A percentile compares a stretch with the other conserved stretches of the same genome.
Evolutionary conservation across 1,284 basidiomycete genomes (phyloP).

Genomic region (Ustilago sp.): DNA sequence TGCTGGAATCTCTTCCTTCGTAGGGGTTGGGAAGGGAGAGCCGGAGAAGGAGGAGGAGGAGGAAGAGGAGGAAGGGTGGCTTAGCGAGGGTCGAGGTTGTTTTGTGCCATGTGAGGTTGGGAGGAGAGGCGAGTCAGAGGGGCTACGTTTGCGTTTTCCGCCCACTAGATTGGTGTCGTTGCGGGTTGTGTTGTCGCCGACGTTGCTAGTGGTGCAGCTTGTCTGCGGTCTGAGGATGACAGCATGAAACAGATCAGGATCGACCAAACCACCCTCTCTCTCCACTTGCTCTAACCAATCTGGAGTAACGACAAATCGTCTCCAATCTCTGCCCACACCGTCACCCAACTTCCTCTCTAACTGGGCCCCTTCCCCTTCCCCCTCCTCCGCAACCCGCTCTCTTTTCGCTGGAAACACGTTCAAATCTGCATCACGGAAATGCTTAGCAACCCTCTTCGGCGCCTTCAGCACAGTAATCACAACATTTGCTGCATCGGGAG

Average conservation of each 20-base stretch:
- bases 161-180: not conserved
- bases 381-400: not conserved
- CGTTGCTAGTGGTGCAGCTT: not conserved
- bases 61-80: slow-evolving; percentile 1
- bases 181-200: not conserved
- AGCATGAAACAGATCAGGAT: slow-evolving; percentile 43
- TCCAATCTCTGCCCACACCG: slow-evolving; percentile 30
- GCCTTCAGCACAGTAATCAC: slow-evolving; percentile 40
- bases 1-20: not conserved
- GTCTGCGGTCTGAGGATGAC: slow-evolving; percentile 12
- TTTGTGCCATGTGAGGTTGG: not conserved
- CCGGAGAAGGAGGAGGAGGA: not conserved
- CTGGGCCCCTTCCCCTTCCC: slow-evolving; percentile 4
- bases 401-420: slow-evolving; percentile 10
- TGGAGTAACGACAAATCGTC: slow-evolving; percentile 38
- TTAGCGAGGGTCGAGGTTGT: not conserved
- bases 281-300: slow-evolving; percentile 36
- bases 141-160: slow-evolving; percentile 22
- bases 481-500: slow-evolving; percentile 28
- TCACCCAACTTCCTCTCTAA: slow-evolving; percentile 14
- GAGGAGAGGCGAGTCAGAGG: slow-evolving; percentile 26
- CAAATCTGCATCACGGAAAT: slow-evolving; percentile 19
- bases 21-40: not conserved
- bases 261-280: slow-evolving; percentile 25
- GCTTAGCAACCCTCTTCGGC: slow-evolving; percentile 43